A percentile compares a stretch with the other conserved stretches of the same genome.
phyloP scores from a whole-genome alignment of 2,329 filamentous ascomycete species.

The Plenodomus tracheiphilus region DNA sequence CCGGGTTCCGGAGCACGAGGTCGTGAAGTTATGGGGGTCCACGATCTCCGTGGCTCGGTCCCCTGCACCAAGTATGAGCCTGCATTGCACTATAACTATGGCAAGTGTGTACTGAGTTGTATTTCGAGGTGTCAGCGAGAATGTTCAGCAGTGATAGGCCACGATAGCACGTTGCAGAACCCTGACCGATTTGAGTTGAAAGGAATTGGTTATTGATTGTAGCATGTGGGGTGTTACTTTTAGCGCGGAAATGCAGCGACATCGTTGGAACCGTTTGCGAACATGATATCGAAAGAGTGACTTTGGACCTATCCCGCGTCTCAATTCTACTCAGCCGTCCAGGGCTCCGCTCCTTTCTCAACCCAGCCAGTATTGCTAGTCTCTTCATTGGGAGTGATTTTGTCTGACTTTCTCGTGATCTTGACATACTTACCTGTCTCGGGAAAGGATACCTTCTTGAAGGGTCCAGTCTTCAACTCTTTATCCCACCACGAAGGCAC shows the following conservation, averaged over 20 bases:
- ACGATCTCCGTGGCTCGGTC: background rate
- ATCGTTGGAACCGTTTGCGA: background rate
- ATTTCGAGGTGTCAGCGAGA: too few relatives aligned
- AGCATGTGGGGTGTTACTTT: background rate
- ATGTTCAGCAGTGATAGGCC: background rate
- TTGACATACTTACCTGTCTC: constrained; percentile 25
- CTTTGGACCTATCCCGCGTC: background rate
- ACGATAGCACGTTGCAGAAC: background rate
- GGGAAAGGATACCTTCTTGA: constrained; percentile 9
- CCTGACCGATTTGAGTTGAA: background rate
- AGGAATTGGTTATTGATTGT: background rate
- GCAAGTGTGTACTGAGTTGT: background rate
- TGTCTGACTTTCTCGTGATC: constrained; percentile 11
- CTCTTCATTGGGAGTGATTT: background rate
- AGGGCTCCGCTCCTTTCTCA: constrained; percentile 9
- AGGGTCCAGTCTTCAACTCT: background rate
- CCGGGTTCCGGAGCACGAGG: background rate
- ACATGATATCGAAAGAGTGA: background rate
- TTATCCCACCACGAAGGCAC: constrained; percentile 22
- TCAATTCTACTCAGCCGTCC: constrained; percentile 8
- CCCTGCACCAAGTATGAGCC: background rate
- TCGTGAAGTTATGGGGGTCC: background rate
- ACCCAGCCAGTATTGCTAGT: background rate
- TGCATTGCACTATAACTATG: background rate
- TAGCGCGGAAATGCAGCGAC: background rate